Evolutionary conservation across 495 filamentous ascomycete genomes (phyloP), one percentile per base, ranked within the genome.

Genomic region (Cladorrhinum samala): DNA sequence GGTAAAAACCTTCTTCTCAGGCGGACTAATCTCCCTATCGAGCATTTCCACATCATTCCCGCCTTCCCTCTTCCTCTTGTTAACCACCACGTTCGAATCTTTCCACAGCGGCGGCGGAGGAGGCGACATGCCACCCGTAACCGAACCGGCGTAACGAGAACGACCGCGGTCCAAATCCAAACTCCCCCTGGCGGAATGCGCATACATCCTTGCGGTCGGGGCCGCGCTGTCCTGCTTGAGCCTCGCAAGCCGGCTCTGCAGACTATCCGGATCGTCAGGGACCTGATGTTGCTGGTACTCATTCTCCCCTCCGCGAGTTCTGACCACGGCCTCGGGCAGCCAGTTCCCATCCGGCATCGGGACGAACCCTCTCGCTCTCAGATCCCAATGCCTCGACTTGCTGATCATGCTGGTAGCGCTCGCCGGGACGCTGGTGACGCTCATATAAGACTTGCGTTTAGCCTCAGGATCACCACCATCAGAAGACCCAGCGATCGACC

Each of bases 311-410:
- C n/a, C n/a, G n/a, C n/a, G n/a, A n/a, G n/a, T n/a, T n/a, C n/a
- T 25, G 14, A 69, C 72, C 24, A 76, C 49, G 2, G 72, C 61
- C 54, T 76, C 73, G 1, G 70, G 71, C 9, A 74, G 40, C 58
- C 70, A 76, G 23, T 68, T 51, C 2, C 71, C 71, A 45, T 75
- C 67, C 2, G 72, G 64, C 68, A 70, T 71, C 19, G 61, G 68
- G 9, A 76, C 68, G 33, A 76, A 57, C 0, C 73, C 73, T 2
- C 61, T 59, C 2, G 65, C 64, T 18, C 72, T 68, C 33, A 75
- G 54, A 17, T 69, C 65, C 70, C 71, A 76, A 52, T 76, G 72
- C 1, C 42, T 49, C 8, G 67, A 62, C 19, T 52, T 58, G 19
- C 33, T 6, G 20, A 62, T 50, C 3, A 51, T 47, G n/a, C 30